Base-by-base conservation (phyloP, 2,329 filamentous ascomycete species). In the Exophiala viscosa region DNA sequence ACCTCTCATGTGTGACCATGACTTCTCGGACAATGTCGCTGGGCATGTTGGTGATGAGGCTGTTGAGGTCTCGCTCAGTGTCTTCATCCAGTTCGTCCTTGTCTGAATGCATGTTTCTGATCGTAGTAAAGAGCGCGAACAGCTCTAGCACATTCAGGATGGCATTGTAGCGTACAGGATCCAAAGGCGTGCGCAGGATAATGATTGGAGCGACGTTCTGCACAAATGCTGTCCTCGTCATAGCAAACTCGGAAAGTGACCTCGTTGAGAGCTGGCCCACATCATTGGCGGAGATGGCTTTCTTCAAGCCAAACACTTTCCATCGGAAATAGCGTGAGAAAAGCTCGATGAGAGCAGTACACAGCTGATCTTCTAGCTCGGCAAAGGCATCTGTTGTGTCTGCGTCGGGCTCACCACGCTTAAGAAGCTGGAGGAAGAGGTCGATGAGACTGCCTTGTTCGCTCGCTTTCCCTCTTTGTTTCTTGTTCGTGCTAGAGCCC, bases 311-410 rank as follows among this genome's bases (percentile, higher is more conserved):
- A 48, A 83, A 81, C 17, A 87, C 80, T 66, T 93, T 92, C 93
- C 93, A 99, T 83, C 95, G 89, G 67, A 96, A 95, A 72, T 96
- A 97, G 71, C 95, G 90, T 42, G 90, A 79, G 45, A 87, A 78
- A 1, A 85, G 79, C 60, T 87, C 86, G 64, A 95, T 87, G 28
- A 90, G 86, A 62, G 85, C 86, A 1, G 82, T 77, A 5, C 90
- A 84, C 39, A 93, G 76, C 59, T 88, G 84, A 60, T 93, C 88
- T 68, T 97, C 92, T 10, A 88, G 75, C 39, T 84, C 84, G 58
- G 90, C 87, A 20, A 85, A 78, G 11, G 87, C 85, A 39, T 85
- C 81, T 49, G 90, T 83, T 2, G 51, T 74, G 48, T 86, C 83
- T 47, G 81, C 65, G 11, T 68, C 78, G 40, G 85, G 83, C 45